Evolutionary conservation across 768 basidiomycete genomes (phyloP).

Genomic region (Suillus americanus): DNA sequence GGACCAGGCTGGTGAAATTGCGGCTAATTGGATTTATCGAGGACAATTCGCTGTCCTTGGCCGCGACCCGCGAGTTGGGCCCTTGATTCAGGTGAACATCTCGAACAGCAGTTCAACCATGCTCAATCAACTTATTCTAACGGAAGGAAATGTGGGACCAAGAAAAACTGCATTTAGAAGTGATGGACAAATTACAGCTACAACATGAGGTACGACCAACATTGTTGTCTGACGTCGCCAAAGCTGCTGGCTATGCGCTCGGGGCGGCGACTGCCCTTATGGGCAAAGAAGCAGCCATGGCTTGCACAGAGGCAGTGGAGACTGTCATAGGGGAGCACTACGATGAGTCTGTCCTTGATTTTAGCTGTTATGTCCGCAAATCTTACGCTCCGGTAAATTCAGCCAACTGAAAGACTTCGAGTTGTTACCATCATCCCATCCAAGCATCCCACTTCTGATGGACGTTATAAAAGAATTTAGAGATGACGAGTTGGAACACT

Average conservation of each 20-base stretch:
- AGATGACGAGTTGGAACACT: constrained; percentile 93
- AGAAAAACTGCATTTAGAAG: constrained; percentile 86
- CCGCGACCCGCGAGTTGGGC: constrained; percentile 50
- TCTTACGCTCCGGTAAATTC: background rate
- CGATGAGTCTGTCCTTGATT: constrained; percentile 73
- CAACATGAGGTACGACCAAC: constrained; percentile 89
- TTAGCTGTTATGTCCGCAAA: constrained; percentile 1
- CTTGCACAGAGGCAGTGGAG: constrained; percentile 97
- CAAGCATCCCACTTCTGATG: constrained; percentile 73
- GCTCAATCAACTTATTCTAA: constrained; percentile 6
- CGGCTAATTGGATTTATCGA: constrained; percentile 93
- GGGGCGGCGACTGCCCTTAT: constrained; percentile 84
- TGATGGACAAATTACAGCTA: constrained; percentile 80
- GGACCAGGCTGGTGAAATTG: constrained; percentile 94
- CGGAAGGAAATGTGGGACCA: constrained; percentile 96
- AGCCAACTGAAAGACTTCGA: constrained; percentile 85
- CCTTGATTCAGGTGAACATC: constrained; percentile 69
- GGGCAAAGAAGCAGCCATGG: constrained; percentile 95
- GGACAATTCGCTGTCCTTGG: constrained; percentile 82
- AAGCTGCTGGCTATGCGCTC: constrained; percentile 82
- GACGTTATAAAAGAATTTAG: constrained; percentile 80
- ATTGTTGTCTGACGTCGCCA: constrained; percentile 78
- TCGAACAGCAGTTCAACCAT: constrained; percentile 1
- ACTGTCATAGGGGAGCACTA: constrained; percentile 98
- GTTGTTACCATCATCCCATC: constrained; percentile 61